Evolutionary conservation across 257 asterid genomes (phyloP).

Genomic region (Ilex asprella): DNA sequence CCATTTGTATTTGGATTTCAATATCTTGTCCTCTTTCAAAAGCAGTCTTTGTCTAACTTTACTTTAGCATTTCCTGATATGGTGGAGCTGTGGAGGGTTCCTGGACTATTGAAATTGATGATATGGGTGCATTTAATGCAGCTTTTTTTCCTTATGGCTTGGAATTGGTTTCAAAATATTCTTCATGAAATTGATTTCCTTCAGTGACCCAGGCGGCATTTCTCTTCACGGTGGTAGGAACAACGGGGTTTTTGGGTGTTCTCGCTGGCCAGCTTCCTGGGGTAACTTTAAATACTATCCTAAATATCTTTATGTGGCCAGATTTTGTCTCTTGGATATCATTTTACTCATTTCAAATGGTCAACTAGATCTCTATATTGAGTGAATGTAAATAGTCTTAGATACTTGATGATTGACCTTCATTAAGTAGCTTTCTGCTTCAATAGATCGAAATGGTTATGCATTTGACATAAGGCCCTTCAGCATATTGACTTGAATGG

Average conservation of each 20-base stretch:
- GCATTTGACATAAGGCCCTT: too few species aligned
- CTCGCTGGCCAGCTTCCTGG: conserved; percentile 98
- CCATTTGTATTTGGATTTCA: background rate
- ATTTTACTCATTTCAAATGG: too few species aligned
- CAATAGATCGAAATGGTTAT: too few species aligned
- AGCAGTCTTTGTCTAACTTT: background rate
- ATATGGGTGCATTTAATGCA: background rate
- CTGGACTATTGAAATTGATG: background rate
- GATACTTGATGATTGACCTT: too few species aligned
- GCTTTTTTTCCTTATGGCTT: background rate
- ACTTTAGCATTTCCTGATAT: background rate
- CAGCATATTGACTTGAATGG: too few species aligned
- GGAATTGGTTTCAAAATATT: conserved; percentile 3
- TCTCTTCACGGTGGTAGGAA: conserved; percentile 90
- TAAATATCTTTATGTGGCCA: background rate
- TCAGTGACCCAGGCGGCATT: conserved; percentile 98
- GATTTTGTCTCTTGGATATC: background rate
- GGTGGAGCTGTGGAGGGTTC: background rate
- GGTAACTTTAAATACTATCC: conserved; percentile 41
- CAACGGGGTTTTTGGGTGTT: conserved; percentile 72
- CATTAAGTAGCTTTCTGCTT: too few species aligned
- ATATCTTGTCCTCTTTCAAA: background rate
- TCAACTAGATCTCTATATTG: too few species aligned
- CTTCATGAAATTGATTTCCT: conserved; percentile 54
- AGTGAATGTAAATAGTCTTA: too few species aligned